Conservation (phyloP, 148 eudicot species). For the Nepenthes gracilis region DNA sequence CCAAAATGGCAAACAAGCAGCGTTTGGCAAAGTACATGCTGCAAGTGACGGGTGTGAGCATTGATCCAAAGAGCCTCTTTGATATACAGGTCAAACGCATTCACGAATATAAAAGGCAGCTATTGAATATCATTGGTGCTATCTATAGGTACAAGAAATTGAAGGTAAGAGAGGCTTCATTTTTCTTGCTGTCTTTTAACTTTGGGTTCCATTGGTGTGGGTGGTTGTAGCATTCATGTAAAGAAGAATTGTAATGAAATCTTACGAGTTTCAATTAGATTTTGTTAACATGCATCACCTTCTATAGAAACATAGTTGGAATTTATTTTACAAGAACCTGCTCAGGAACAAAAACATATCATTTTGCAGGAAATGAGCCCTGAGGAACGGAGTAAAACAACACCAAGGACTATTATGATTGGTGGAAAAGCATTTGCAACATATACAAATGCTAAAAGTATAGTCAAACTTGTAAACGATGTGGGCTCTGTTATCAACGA, state of each 20-base stretch:
- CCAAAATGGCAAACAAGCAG: conserved; percentile 91
- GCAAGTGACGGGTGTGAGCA: conserved; percentile 70
- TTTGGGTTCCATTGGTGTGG: neutral
- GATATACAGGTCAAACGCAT: conserved; percentile 98
- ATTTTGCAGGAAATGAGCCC: conserved; percentile 78
- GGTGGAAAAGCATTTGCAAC: conserved; percentile 99
- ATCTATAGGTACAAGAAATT: conserved; percentile 87
- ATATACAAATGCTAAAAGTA: conserved; percentile 91
- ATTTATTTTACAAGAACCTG: too few relatives aligned
- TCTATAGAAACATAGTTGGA: too few relatives aligned
- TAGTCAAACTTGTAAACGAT: conserved; percentile 87
- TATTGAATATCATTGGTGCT: conserved; percentile 77
- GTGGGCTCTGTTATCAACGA: conserved; percentile 89
- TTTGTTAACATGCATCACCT: too few relatives aligned
- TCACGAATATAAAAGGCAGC: conserved; percentile 97
- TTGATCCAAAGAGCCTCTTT: conserved; percentile 86
- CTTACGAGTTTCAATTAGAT: too few relatives aligned
- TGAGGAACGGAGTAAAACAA: conserved; percentile 62
- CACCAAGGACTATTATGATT: conserved; percentile 87
- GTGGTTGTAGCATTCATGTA: neutral
- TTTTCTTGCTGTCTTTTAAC: neutral
- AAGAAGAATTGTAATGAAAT: neutral
- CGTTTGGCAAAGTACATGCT: conserved; percentile 71
- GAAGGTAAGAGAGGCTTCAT: conserved; percentile 45
- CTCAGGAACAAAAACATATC: neutral